Conservation (phyloP, 2,329 filamentous ascomycete species). For the Ceratocystis alfenasii region DNA sequence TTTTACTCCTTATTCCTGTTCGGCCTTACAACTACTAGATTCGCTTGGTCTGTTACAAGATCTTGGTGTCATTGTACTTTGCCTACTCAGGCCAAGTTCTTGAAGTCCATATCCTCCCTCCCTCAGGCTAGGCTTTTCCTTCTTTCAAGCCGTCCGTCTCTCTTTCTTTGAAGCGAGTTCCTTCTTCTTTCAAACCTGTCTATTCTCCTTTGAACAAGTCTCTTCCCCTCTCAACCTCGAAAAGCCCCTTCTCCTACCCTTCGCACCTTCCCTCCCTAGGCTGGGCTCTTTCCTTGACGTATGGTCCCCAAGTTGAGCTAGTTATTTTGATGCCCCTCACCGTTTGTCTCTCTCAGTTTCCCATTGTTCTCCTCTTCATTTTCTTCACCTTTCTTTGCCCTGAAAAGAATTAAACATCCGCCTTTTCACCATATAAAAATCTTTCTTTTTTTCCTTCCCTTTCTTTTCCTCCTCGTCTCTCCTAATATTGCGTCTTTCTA, state of each 20-base stretch:
- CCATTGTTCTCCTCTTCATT: slow-evolving; percentile 4
- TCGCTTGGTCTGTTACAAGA: background rate
- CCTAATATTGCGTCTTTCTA: slow-evolving; percentile 4
- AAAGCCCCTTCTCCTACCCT: background rate
- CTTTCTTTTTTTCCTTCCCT: background rate
- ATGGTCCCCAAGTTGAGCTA: background rate
- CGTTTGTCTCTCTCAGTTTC: background rate
- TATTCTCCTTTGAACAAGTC: too few species aligned
- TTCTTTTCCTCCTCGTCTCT: background rate
- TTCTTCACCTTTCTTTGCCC: background rate
- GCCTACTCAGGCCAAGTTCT: background rate
- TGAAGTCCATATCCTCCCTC: background rate
- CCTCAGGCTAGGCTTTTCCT: background rate
- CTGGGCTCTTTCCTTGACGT: background rate
- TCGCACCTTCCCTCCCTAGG: background rate
- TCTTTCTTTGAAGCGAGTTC: too few species aligned
- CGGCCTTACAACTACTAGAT: background rate
- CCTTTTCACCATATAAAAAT: background rate
- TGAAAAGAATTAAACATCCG: background rate
- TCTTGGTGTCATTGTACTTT: background rate
- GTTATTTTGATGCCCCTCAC: background rate
- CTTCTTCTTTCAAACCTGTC: too few species aligned
- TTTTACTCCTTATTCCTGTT: background rate
- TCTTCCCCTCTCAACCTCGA: too few species aligned
- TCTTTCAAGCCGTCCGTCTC: too few species aligned